Base-by-base conservation (phyloP, 2,329 filamentous ascomycete genomes). In the Tolypocladium pustulatum region DNA sequence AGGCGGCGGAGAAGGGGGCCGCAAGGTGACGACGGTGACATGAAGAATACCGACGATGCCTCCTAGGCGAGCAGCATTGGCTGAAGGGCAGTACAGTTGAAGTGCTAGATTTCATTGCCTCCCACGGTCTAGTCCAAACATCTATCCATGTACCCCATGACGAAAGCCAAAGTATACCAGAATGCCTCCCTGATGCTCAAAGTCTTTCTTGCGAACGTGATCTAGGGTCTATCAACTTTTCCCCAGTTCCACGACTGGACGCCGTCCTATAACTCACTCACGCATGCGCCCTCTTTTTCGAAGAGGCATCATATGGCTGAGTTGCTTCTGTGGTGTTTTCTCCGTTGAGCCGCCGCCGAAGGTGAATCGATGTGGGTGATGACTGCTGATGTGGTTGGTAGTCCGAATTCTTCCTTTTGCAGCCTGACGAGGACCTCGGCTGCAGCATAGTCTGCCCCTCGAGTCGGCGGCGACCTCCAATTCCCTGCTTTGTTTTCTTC, bases 1-100 rank as follows among this genome's bases (percentile, higher is more conserved):
- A 84, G 73, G 80, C 78, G 4, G 76, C 74, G 3, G 78, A 79
- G 68, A 77, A 61, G 67, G 68, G 66, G 30, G 30, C 49, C 3
- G 49, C 30, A 30, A 22, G 49, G 27, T 52, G 49, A 52, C 49
- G 27, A 52, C 8, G 49, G 30, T 10, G 17, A n/a, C 54, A 64
- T 62, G 61, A 59, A 51, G 13, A 63, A 52, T 20, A 63, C 13
- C 20, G 15, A 20, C 27, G 12, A 51, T 58, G 22, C 5, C 37
- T 40, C 38, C 27, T 22, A 20, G 13, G 37, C 22, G 38, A 56
- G 9, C 7, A 30, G 5, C 12, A 3, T 4, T 9, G n/a, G 41
- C 6, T 2, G 25, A 46, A 25, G 41, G 37, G 13, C 12, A 34
- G 13, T n/a, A 53, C 20, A 36, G 15, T 36, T 3, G 3, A 34